Evolutionary conservation across 139 green algal species (phyloP).

Genomic region (Auxenochlorella pyrenoidosa): DNA sequence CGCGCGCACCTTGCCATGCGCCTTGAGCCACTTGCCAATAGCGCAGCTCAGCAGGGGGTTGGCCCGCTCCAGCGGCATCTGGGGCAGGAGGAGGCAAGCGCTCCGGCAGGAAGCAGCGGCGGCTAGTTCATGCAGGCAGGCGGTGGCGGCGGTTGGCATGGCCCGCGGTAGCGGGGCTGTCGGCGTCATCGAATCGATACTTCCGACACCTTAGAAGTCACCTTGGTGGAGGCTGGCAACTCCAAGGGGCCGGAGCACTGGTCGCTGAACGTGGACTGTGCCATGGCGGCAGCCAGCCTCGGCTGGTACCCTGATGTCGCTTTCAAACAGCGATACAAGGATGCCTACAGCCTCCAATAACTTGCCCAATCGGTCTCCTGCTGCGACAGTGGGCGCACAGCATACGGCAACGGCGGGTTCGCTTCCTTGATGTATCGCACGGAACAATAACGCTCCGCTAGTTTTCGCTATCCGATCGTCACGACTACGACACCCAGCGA

Average conservation of each 20-base stretch:
- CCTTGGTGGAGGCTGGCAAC: not conserved
- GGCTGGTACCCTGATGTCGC: too few species aligned
- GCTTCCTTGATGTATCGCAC: too few species aligned
- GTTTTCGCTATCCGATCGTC: too few species aligned
- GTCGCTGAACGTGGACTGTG: too few species aligned
- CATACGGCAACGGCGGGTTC: too few species aligned
- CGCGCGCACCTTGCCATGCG: conserved; percentile 18
- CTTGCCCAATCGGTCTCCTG: too few species aligned
- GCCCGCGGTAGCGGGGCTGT: not conserved
- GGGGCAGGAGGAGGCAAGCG: not conserved
- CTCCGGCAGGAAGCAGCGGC: not conserved
- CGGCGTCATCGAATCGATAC: not conserved
- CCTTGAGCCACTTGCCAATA: conserved; percentile 16
- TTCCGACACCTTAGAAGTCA: not conserved
- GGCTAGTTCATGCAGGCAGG: not conserved
- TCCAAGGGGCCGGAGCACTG: not conserved
- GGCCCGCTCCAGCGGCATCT: conserved; percentile 4
- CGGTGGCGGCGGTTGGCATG: not conserved
- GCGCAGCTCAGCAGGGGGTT: conserved; percentile 19
- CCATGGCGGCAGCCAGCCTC: too few species aligned
- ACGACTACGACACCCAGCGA: too few species aligned
- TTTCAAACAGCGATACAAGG: too few species aligned
- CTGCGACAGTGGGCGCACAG: too few species aligned
- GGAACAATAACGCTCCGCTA: too few species aligned
- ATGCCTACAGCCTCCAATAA: too few species aligned